A percentile compares a stretch with the other conserved stretches of the same genome.
Conservation (phyloP, 2,329 filamentous ascomycete species). For the Boeremia lycopersici region DNA sequence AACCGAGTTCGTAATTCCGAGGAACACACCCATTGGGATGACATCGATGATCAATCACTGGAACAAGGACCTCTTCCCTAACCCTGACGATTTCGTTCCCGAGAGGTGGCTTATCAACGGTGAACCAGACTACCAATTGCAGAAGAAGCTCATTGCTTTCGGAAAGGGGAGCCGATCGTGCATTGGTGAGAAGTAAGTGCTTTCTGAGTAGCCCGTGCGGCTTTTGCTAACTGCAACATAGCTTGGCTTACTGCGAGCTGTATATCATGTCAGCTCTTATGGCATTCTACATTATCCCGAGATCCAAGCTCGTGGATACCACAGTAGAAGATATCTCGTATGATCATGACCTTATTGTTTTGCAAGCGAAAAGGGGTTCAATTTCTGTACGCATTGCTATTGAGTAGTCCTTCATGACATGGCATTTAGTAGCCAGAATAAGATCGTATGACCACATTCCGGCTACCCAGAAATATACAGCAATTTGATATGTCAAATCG, state of each 20-base stretch:
- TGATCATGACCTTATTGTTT: slow-evolving; percentile 33
- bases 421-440: too few species aligned
- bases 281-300: slow-evolving; percentile 27
- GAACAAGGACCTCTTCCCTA: slow-evolving; percentile 41
- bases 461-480: too few species aligned
- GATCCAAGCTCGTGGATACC: slow-evolving; percentile 32
- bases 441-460: too few species aligned
- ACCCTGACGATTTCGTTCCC: slow-evolving; percentile 36
- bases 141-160: slow-evolving; percentile 34
- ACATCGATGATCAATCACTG: slow-evolving; percentile 41
- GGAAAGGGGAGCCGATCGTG: slow-evolving; percentile 38
- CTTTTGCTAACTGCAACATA: not conserved
- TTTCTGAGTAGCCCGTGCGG: not conserved
- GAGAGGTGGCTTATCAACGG: slow-evolving; percentile 43
- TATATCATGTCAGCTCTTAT: slow-evolving; percentile 33
- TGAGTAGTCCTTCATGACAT: slow-evolving; percentile 6
- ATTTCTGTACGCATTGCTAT: slow-evolving; percentile 33
- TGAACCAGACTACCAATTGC: slow-evolving; percentile 25
- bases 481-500: too few species aligned
- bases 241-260: slow-evolving; percentile 34
- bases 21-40: slow-evolving; percentile 37
- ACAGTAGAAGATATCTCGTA: slow-evolving; percentile 32
- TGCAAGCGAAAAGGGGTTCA: slow-evolving; percentile 34
- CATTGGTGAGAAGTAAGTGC: slow-evolving; percentile 39
- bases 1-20: slow-evolving; percentile 30